These are phyloP conservation scores for Hypoxylon cercidicola DNA, from an alignment of 495 filamentous ascomycete species.

Conservation along the genomic window DNA sequence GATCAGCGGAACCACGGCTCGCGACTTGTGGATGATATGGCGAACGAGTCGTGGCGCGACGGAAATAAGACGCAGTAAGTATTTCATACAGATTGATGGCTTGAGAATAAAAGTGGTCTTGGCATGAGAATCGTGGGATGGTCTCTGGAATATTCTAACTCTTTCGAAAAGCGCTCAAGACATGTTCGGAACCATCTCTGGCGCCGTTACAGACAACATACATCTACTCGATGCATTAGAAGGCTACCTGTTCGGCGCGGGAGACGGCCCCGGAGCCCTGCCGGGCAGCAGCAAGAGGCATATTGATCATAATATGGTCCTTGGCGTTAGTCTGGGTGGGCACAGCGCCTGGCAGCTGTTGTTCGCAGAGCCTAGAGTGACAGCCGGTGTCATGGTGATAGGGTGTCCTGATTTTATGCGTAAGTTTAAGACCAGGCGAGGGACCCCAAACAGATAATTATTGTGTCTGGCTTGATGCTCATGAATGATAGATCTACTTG, in stretches of 20 bases:
- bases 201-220: conserved; percentile 79
- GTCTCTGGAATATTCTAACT: conserved; percentile 50
- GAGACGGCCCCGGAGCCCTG: conserved; percentile 41
- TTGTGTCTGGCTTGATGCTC: neutral
- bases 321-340: conserved; percentile 87
- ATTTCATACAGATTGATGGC: conserved; percentile 74
- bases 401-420: conserved; percentile 89
- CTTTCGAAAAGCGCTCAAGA: conserved; percentile 49
- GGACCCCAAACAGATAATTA: neutral
- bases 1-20: conserved; percentile 93
- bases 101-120: neutral
- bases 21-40: conserved; percentile 63
- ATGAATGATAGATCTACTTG: conserved; percentile 66
- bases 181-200: conserved; percentile 54
- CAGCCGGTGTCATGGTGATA: conserved; percentile 79
- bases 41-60: conserved; percentile 80
- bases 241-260: conserved; percentile 74
- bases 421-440: conserved; percentile 40
- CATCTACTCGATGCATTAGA: conserved; percentile 76
- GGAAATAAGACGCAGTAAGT: conserved; percentile 86
- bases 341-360: conserved; percentile 88
- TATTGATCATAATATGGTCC: conserved; percentile 76
- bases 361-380: conserved; percentile 80
- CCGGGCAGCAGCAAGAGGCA: conserved; percentile 38
- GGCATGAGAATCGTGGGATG: conserved; percentile 47